Evolutionary conservation across 768 basidiomycete genomes (phyloP).

Genomic region (Neoboletus brunneissimus): DNA sequence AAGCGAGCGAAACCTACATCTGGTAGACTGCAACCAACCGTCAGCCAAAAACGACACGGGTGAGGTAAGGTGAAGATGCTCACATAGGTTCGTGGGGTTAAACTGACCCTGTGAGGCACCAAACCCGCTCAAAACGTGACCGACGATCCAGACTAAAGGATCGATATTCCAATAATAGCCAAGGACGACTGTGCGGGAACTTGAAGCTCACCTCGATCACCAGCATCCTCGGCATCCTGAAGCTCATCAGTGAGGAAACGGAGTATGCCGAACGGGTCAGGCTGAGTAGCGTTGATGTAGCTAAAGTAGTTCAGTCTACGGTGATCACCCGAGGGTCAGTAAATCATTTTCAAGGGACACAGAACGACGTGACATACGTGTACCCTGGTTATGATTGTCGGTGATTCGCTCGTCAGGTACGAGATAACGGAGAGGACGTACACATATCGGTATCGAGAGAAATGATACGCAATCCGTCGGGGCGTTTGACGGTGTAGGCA

Average conservation of each 20-base stretch:
- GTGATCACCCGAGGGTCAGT: neutral
- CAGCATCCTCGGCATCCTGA: constrained; percentile 50
- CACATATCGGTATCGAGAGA: constrained; percentile 52
- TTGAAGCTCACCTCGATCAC: constrained; percentile 41
- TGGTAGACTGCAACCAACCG: constrained; percentile 39
- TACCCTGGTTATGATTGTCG: constrained; percentile 28
- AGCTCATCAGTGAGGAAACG: constrained; percentile 51
- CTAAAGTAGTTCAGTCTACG: constrained; percentile 44
- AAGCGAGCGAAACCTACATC: constrained; percentile 31
- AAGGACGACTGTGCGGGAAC: neutral
- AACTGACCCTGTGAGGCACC: constrained; percentile 39
- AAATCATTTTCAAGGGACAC: neutral
- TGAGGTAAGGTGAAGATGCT: constrained; percentile 7
- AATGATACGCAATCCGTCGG: constrained; percentile 47
- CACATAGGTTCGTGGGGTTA: constrained; percentile 46
- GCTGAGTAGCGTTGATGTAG: constrained; percentile 45
- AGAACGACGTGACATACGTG: constrained; percentile 21
- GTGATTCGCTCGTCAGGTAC: neutral
- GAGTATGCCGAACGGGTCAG: constrained; percentile 49
- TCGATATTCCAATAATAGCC: neutral
- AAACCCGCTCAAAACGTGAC: constrained; percentile 50
- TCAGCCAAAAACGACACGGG: neutral
- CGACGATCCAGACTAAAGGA: constrained; percentile 46
- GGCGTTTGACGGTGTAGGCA: constrained; percentile 43
- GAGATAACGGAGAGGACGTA: constrained; percentile 19